These are phyloP conservation scores for Phytophthora fragariaefolia DNA, from an alignment of 352 stramenopile species.

Conservation along the genomic window DNA sequence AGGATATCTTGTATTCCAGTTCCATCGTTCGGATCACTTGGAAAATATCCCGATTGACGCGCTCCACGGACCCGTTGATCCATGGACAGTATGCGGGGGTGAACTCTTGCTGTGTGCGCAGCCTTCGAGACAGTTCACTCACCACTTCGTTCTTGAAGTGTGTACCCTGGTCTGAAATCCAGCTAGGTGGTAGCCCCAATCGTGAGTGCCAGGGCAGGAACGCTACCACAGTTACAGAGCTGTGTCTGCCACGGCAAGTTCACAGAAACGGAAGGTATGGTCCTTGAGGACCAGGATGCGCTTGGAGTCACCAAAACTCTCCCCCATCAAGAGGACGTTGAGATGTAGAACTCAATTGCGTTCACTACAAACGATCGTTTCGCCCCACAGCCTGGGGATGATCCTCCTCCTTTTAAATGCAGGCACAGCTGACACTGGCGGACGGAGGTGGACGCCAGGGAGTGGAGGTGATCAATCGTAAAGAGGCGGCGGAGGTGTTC, in stretches of 20 bases:
- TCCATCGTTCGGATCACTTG: too few relatives aligned
- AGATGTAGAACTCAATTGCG: constrained; percentile 3
- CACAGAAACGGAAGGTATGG: constrained; percentile 19
- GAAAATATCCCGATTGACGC: too few relatives aligned
- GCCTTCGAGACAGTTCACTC: too few relatives aligned
- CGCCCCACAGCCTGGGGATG: background rate
- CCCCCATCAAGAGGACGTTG: background rate
- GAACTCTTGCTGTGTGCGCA: too few relatives aligned
- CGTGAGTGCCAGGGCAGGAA: constrained; percentile 3
- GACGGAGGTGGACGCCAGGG: background rate
- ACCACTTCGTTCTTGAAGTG: too few relatives aligned
- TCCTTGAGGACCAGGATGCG: constrained; percentile 40
- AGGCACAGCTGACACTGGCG: background rate
- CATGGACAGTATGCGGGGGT: too few relatives aligned
- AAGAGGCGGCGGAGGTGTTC: background rate
- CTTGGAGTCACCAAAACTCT: background rate
- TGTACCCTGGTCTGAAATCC: too few relatives aligned
- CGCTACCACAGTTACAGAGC: constrained; percentile 3
- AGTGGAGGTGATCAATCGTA: background rate
- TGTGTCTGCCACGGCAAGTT: constrained; percentile 32
- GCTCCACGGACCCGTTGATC: too few relatives aligned
- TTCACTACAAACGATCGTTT: constrained; percentile 8
- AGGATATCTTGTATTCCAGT: too few relatives aligned
- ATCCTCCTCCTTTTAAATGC: background rate
- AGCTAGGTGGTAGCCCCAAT: background rate